These are phyloP conservation scores for Candida methanosorbosa DNA, from an alignment of 805 yeast genomes.

Conservation along the genomic window DNA sequence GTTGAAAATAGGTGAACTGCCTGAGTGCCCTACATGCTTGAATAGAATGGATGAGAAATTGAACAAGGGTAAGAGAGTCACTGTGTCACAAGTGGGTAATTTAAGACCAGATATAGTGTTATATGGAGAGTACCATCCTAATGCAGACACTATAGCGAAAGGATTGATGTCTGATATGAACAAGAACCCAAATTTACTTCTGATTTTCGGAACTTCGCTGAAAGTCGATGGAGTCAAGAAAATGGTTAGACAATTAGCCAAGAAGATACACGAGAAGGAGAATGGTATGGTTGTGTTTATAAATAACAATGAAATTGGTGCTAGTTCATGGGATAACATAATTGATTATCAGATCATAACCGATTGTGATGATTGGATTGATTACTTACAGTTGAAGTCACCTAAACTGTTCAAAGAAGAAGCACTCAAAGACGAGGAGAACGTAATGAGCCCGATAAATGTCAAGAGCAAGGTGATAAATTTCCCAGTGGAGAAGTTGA, in stretches of 20 bases:
- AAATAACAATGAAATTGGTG: slow-evolving; percentile 58
- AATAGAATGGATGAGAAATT: slow-evolving; percentile 46
- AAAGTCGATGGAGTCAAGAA: slow-evolving; percentile 85
- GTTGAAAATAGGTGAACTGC: slow-evolving; percentile 56
- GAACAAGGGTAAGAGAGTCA: slow-evolving; percentile 62
- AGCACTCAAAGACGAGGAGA: too few relatives aligned
- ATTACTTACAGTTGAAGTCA: slow-evolving; percentile 37
- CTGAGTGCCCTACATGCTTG: slow-evolving; percentile 69
- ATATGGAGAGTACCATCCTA: slow-evolving; percentile 92
- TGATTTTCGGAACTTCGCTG: slow-evolving; percentile 90
- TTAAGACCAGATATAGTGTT: slow-evolving; percentile 85
- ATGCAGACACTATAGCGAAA: slow-evolving; percentile 66
- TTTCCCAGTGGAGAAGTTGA: too few relatives aligned
- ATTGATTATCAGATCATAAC: slow-evolving; percentile 73
- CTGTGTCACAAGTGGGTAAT: slow-evolving; percentile 65
- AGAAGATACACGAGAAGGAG: slow-evolving; percentile 57
- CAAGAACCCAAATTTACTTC: slow-evolving; percentile 63
- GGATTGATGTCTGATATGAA: slow-evolving; percentile 61
- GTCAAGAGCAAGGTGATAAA: too few relatives aligned
- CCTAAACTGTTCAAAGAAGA: slow-evolving; percentile 46
- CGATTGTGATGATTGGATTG: slow-evolving; percentile 81
- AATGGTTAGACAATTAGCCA: slow-evolving; percentile 61
- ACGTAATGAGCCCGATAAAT: too few relatives aligned
- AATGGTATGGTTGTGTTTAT: slow-evolving; percentile 75
- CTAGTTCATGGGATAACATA: slow-evolving; percentile 55